Percentiles rank a stretch among this genome's conserved stretches.
Conservation (phyloP, 1,284 basidiomycete species). For the Ustilago trichophora region DNA sequence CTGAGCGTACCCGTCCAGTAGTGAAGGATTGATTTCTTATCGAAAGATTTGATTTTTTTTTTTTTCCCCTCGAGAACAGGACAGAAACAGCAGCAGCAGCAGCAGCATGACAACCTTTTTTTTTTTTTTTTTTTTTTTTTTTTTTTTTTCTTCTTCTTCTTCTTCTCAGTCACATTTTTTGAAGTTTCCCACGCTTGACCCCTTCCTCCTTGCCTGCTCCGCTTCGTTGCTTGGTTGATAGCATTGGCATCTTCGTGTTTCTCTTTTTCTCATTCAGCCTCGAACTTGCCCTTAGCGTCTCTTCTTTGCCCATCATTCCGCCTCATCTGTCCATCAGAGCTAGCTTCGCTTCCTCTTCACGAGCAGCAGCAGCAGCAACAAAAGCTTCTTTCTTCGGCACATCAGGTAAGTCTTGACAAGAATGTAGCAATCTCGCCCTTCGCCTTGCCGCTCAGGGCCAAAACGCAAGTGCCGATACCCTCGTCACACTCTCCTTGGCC, state of each 20-base stretch:
- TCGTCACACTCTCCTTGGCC: background rate
- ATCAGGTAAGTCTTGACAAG: conserved; percentile 32
- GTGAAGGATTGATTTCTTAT: background rate
- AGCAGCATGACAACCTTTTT: background rate
- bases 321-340: conserved; percentile 16
- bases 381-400: conserved; percentile 4
- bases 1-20: background rate
- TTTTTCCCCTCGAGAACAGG: background rate
- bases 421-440: background rate
- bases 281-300: background rate
- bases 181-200: conserved; percentile 9
- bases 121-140: conserved; percentile 1
- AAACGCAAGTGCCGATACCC: background rate
- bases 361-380: conserved; percentile 29
- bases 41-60: conserved; percentile 3
- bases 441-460: conserved; percentile 8
- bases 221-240: too few relatives aligned
- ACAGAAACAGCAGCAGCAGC: too few relatives aligned
- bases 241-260: too few relatives aligned
- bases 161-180: too few relatives aligned
- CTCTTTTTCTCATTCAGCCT: conserved; percentile 1
- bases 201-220: conserved; percentile 1
- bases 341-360: conserved; percentile 28
- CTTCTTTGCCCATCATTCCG: conserved; percentile 30
- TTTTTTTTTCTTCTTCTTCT: conserved; percentile 9